A percentile compares a stretch with the other conserved stretches of the same genome.
phyloP scores from a whole-genome alignment of 2,329 filamentous ascomycete genomes.

The Orbilia javanica region DNA sequence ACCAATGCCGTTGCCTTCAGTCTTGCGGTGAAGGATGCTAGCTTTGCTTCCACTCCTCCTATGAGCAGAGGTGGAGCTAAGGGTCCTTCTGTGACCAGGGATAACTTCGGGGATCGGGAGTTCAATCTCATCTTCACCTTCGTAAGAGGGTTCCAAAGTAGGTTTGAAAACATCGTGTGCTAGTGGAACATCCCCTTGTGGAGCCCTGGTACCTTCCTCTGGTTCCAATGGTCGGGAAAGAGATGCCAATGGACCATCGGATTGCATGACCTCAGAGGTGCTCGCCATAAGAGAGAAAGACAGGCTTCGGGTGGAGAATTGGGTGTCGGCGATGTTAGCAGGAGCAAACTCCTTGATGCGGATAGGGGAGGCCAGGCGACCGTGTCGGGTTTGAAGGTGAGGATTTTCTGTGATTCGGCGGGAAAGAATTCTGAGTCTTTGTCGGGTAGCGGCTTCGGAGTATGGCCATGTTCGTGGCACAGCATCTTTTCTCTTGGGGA shows the following conservation, averaged over 20 bases:
- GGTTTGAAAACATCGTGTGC: conserved; percentile 57
- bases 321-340: conserved; percentile 51
- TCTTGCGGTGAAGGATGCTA: conserved; percentile 56
- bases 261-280: conserved; percentile 76
- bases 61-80: conserved; percentile 46
- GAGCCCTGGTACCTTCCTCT: conserved; percentile 25
- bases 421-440: conserved; percentile 74
- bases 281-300: conserved; percentile 74
- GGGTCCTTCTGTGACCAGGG: conserved; percentile 41
- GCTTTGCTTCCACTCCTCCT: conserved; percentile 51
- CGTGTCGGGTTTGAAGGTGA: conserved; percentile 63
- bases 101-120: conserved; percentile 28
- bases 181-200: conserved; percentile 45
- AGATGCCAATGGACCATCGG: conserved; percentile 69
- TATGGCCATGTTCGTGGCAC: conserved; percentile 71
- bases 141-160: conserved; percentile 49
- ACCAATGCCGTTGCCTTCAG: conserved; percentile 49
- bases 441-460: conserved; percentile 73
- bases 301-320: conserved; percentile 72
- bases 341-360: conserved; percentile 65
- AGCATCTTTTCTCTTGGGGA: conserved; percentile 55
- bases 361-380: conserved; percentile 57
- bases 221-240: conserved; percentile 40
- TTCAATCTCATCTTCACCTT: conserved; percentile 51
- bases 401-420: conserved; percentile 67